Base-by-base conservation (phyloP, 148 eudicot species). In the Fallopia convolvulus region DNA sequence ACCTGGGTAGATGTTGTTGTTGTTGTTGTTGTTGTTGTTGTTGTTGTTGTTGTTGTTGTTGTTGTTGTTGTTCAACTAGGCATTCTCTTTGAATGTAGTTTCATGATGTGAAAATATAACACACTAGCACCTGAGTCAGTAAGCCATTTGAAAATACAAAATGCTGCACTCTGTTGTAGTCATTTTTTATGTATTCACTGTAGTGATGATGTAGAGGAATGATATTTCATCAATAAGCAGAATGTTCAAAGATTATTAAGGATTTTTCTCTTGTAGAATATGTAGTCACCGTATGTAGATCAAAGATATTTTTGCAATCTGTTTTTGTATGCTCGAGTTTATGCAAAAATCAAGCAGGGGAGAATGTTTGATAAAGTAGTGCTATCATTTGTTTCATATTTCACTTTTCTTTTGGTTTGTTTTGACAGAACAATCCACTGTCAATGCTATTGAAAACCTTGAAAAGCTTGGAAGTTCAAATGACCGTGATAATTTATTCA, bases 381-480 rank as follows among this genome's bases (percentile, higher is more conserved):
- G 42, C 4, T 68, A 33, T 21, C 36, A 68, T 36, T 14, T 36
- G 72, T n/a, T 17, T 68, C 44, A 68, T 42, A 23, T 68, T 65
- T 33, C 12, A 17, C 72, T 39, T 30, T 5, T 5, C 12, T 26
- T 68, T 68, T 15, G 39, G 10, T 32, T 17, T 33, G 1, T 68
- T 3, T 68, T 68, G 46, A 36, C 72, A 68, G 72, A 68, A 17
- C 44, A 68, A 68, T 68, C 72, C 46, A 68, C 72, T 68, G 20
- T 3, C 44, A 36, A 17, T 68, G 44, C 72, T 39, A n/a, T 36
- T 68, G 44, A 68, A 36, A n/a, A 68, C 46, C 72, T 15, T 36
- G 72, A 36, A 68, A 36, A 68, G 46, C 21, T 17, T 68, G 39
- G 42, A 39, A 18, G 46, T 68, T 68, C 46, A 33, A 68, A 46